Evolutionary conservation across 2,329 filamentous ascomycete species (phyloP).

Genomic region (Hortaea werneckii): DNA sequence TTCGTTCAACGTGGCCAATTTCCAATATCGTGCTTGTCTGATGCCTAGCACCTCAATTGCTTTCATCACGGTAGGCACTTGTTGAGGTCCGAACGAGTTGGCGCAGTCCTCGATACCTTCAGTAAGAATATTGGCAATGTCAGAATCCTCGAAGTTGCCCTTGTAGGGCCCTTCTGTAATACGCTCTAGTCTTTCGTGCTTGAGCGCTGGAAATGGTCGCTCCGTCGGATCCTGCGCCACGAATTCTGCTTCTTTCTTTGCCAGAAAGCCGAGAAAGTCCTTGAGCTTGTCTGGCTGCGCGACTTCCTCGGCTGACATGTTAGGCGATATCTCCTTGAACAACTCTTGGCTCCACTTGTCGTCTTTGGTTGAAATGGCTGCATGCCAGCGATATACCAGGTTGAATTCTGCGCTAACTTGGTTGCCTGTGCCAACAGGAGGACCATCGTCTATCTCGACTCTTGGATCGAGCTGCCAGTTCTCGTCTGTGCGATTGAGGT

Average conservation of each 20-base stretch:
- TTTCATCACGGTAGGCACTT: conserved; percentile 49
- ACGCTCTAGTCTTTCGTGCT: conserved; percentile 21
- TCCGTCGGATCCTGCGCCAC: conserved; percentile 20
- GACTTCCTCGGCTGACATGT: conserved; percentile 11
- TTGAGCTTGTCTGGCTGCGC: conserved; percentile 16
- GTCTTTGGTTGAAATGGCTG: conserved; percentile 34
- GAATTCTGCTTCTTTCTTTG: conserved; percentile 18
- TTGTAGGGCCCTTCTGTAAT: conserved; percentile 27
- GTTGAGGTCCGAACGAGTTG: conserved; percentile 49
- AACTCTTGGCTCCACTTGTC: conserved; percentile 36
- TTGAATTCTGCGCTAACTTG: conserved; percentile 46
- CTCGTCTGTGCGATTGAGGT: conserved; percentile 34
- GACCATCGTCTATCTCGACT: conserved; percentile 27
- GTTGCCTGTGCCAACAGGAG: conserved; percentile 38
- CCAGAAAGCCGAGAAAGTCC: conserved; percentile 22
- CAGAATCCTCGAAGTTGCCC: conserved; percentile 47
- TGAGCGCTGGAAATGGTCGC: conserved; percentile 24
- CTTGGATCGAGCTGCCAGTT: conserved; percentile 37
- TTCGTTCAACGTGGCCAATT: conserved; percentile 52
- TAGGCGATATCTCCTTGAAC: conserved; percentile 24
- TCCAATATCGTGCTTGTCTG: conserved; percentile 51
- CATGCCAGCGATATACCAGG: conserved; percentile 43
- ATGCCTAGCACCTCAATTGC: conserved; percentile 55
- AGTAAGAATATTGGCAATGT: conserved; percentile 47
- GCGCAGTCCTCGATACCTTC: conserved; percentile 52